These are phyloP conservation scores for Holtermannia corniformis DNA, from an alignment of 768 basidiomycete genomes.

Conservation along the genomic window DNA sequence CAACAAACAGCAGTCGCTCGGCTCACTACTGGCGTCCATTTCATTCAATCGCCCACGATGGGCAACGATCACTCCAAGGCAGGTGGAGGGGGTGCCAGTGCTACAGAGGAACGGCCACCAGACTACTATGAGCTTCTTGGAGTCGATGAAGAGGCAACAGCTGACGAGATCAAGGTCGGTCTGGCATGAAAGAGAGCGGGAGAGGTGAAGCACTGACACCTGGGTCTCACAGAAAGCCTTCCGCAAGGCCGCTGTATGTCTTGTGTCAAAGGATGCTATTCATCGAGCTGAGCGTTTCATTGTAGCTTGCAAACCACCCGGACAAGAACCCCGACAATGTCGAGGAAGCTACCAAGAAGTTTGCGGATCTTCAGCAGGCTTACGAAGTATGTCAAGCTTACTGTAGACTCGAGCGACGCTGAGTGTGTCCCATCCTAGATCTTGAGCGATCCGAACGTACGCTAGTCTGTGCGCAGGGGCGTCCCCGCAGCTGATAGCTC, in stretches of 20 bases:
- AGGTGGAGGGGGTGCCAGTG: background rate
- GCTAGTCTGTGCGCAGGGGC: slow-evolving; percentile 17
- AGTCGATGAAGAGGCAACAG: slow-evolving; percentile 68
- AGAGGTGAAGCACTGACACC: background rate
- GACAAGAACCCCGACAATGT: slow-evolving; percentile 67
- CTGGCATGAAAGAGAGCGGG: background rate
- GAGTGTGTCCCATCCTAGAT: slow-evolving; percentile 48
- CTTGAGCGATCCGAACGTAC: slow-evolving; percentile 87
- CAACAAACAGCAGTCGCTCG: no score
- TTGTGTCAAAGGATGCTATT: slow-evolving; percentile 42
- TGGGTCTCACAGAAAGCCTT: slow-evolving; percentile 57
- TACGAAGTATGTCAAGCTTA: slow-evolving; percentile 61
- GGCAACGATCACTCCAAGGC: slow-evolving; percentile 30
- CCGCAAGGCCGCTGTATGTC: slow-evolving; percentile 68
- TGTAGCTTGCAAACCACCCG: slow-evolving; percentile 40
- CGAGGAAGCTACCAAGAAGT: slow-evolving; percentile 76
- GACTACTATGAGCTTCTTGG: slow-evolving; percentile 79
- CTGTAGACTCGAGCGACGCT: background rate
- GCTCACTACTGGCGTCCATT: no score
- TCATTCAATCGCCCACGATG: slow-evolving; percentile 13
- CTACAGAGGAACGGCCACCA: slow-evolving; percentile 12
- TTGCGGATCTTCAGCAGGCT: slow-evolving; percentile 82
- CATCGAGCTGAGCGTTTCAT: no score
- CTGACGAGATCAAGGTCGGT: slow-evolving; percentile 78
- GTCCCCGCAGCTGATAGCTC: background rate